These are phyloP conservation scores for Phlyctochytrium planicorne DNA, from an alignment of 192 early-diverging fungal genomes.

Conservation along the genomic window DNA sequence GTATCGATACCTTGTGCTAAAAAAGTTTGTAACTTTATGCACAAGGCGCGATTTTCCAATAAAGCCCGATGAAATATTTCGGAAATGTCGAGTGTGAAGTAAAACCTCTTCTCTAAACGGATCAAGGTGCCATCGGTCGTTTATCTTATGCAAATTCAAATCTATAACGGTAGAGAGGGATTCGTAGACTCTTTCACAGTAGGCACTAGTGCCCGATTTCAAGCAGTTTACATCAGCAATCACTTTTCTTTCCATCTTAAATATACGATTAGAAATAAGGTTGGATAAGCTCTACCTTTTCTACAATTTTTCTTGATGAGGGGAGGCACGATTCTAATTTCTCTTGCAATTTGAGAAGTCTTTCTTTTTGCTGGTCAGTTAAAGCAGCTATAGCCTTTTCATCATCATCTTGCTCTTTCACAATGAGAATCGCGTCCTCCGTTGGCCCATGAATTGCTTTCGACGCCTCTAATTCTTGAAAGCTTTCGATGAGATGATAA, in stretches of 20 bases:
- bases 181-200: neutral
- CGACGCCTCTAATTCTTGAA: constrained; percentile 10
- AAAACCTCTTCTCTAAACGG: constrained; percentile 25
- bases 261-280: too few relatives aligned
- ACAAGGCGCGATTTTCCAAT: constrained; percentile 18
- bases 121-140: constrained; percentile 12
- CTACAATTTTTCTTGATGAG: constrained; percentile 13
- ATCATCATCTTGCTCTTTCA: neutral
- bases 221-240: too few relatives aligned
- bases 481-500: neutral
- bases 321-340: constrained; percentile 10
- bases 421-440: constrained; percentile 23
- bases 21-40: constrained; percentile 22
- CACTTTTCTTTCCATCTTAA: too few relatives aligned
- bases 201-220: neutral
- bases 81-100: constrained; percentile 16
- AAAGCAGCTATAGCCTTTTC: too few relatives aligned
- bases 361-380: too few relatives aligned
- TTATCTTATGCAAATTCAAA: constrained; percentile 5
- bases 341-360: constrained; percentile 2
- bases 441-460: constrained; percentile 23
- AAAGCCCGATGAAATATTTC: neutral
- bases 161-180: constrained; percentile 14
- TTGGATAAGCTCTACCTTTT: too few relatives aligned
- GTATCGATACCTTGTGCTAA: constrained; percentile 20